Conservation (phyloP, 495 filamentous ascomycete genomes). For the Talaromyces proteolyticus region DNA sequence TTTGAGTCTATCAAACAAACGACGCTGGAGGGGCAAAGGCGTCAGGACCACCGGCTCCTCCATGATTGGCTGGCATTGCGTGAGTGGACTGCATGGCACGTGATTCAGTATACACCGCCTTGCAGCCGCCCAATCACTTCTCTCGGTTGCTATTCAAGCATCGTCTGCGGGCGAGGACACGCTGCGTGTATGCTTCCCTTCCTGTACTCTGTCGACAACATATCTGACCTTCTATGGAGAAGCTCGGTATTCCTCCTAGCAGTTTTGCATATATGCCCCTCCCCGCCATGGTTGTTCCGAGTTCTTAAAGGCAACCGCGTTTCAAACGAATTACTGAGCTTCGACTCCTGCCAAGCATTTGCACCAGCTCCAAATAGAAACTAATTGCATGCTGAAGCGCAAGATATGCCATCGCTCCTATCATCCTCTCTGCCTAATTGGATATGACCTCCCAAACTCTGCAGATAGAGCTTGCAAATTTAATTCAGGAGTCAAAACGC, state of each 20-base stretch:
- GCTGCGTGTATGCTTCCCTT: neutral
- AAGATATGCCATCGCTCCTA: conserved; percentile 13
- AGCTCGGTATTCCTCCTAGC: neutral
- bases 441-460: conserved; percentile 91
- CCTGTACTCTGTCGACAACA: too few relatives aligned
- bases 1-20: neutral
- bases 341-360: conserved; percentile 1
- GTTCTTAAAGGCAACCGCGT: neutral
- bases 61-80: neutral
- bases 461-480: conserved; percentile 79
- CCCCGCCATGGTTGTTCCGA: neutral
- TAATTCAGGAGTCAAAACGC: conserved; percentile 92
- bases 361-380: neutral
- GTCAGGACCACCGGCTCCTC: neutral
- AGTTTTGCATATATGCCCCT: too few relatives aligned
- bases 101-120: conserved; percentile 2
- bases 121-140: neutral
- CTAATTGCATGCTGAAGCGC: neutral
- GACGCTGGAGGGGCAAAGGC: conserved; percentile 3
- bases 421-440: conserved; percentile 10
- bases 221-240: too few relatives aligned
- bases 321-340: neutral
- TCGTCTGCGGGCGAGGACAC: conserved; percentile 2
- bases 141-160: too few relatives aligned
- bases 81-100: neutral